Conservation (phyloP, 164 flowering plant species). For the Vitis riparia region DNA sequence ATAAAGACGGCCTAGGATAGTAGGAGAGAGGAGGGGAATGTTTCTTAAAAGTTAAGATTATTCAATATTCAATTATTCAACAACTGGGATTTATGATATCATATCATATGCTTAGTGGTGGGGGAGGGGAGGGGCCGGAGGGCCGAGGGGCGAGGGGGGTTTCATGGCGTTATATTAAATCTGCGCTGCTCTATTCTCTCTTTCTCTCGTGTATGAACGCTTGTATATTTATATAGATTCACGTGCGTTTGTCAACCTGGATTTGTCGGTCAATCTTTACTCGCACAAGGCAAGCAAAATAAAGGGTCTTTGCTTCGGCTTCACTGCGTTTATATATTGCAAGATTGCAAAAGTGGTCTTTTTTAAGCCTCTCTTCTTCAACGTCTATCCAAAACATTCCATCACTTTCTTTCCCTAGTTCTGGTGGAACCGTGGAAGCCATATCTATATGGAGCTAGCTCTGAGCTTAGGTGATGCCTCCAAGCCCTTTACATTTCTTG, state of each 20-base stretch:
- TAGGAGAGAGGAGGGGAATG: background rate
- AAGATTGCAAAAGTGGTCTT: conserved; percentile 8
- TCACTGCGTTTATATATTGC: too few species aligned
- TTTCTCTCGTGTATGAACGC: conserved; percentile 12
- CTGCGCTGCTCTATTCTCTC: too few species aligned
- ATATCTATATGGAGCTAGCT: conserved; percentile 56
- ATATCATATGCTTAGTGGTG: too few species aligned
- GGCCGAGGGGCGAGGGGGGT: too few species aligned
- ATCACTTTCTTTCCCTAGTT: background rate
- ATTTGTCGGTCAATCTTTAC: conserved; percentile 59
- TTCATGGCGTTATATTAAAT: too few species aligned
- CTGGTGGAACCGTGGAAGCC: background rate
- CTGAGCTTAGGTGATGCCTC: conserved; percentile 59
- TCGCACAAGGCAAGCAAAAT: conserved; percentile 2
- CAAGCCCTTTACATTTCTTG: conserved; percentile 34
- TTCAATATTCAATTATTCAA: background rate
- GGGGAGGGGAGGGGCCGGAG: too few species aligned
- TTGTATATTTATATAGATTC: conserved; percentile 29
- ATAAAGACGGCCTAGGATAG: background rate
- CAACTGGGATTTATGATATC: background rate
- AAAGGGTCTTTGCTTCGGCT: background rate
- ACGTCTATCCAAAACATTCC: conserved; percentile 1
- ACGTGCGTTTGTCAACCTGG: conserved; percentile 49
- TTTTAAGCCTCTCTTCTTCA: conserved; percentile 9
- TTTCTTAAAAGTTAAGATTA: conserved; percentile 1